A percentile compares a stretch with the other conserved stretches of the same genome.
Conservation (phyloP, 371 early-diverging fungal genomes). For the Mucor piriformis region DNA sequence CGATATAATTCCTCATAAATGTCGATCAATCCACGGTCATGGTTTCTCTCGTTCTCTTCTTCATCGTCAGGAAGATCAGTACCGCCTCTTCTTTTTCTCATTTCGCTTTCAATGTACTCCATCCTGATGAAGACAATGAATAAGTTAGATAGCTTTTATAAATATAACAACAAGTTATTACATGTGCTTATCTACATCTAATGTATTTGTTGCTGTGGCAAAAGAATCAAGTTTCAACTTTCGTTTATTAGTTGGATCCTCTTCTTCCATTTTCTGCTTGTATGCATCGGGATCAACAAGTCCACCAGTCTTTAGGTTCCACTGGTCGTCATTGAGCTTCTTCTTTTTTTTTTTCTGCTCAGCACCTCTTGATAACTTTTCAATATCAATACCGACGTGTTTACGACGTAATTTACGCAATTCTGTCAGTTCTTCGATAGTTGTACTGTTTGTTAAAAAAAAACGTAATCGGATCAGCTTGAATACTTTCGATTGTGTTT, state of each 20-base stretch:
- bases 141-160: background rate
- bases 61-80: constrained; percentile 17
- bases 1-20: constrained; percentile 69
- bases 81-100: constrained; percentile 26
- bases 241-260: constrained; percentile 4
- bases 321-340: constrained; percentile 34
- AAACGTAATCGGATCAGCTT: background rate
- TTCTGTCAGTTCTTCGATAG: constrained; percentile 66
- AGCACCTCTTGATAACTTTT: constrained; percentile 61
- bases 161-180: constrained; percentile 13
- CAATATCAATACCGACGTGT: constrained; percentile 63
- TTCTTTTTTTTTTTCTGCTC: constrained; percentile 56
- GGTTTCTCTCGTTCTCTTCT: constrained; percentile 37
- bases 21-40: constrained; percentile 29
- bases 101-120: constrained; percentile 57
- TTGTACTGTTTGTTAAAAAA: constrained; percentile 22
- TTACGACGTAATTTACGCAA: constrained; percentile 64
- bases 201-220: constrained; percentile 79
- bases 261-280: constrained; percentile 27
- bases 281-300: constrained; percentile 51
- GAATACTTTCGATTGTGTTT: background rate
- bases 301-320: constrained; percentile 61
- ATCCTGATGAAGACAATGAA: constrained; percentile 52
- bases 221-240: constrained; percentile 68
- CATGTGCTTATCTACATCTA: constrained; percentile 90